Conservation (phyloP, 305 asterid genomes). For the Ilex paraguariensis region DNA sequence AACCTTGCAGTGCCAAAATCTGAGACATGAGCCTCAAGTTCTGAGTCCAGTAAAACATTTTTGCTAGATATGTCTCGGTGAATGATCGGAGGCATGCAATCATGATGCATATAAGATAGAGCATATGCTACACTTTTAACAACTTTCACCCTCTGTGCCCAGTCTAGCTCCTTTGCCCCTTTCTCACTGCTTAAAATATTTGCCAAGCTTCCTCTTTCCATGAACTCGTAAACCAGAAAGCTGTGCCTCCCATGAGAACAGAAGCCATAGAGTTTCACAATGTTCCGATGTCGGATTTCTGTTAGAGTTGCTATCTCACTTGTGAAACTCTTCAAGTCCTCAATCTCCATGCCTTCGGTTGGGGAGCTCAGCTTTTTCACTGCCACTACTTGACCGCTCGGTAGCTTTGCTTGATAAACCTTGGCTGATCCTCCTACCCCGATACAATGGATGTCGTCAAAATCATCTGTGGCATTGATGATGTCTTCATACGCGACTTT, state of each 20-base stretch:
- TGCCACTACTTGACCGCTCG: background rate
- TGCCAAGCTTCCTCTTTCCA: too few species aligned
- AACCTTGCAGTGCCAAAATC: conserved; percentile 1
- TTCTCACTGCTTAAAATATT: too few species aligned
- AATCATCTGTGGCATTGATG: too few species aligned
- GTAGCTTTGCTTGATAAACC: background rate
- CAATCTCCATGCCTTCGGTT: background rate
- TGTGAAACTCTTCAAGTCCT: background rate
- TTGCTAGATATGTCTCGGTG: background rate
- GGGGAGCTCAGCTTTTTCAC: conserved; percentile 1
- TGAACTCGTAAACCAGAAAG: too few species aligned
- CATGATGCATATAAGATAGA: too few species aligned
- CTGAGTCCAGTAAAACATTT: background rate
- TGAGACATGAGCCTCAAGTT: background rate
- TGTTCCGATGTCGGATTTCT: too few species aligned
- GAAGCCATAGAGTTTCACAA: too few species aligned
- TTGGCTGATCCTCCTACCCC: background rate
- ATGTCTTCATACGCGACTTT: too few species aligned
- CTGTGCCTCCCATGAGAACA: too few species aligned
- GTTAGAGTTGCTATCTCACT: background rate
- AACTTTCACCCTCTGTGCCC: too few species aligned
- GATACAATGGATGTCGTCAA: background rate
- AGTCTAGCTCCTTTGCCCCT: too few species aligned
- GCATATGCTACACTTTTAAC: too few species aligned
- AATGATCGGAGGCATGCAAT: background rate